Conservation (phyloP, 2,329 filamentous ascomycete genomes). For the Ceratocystis eucalypticola region DNA sequence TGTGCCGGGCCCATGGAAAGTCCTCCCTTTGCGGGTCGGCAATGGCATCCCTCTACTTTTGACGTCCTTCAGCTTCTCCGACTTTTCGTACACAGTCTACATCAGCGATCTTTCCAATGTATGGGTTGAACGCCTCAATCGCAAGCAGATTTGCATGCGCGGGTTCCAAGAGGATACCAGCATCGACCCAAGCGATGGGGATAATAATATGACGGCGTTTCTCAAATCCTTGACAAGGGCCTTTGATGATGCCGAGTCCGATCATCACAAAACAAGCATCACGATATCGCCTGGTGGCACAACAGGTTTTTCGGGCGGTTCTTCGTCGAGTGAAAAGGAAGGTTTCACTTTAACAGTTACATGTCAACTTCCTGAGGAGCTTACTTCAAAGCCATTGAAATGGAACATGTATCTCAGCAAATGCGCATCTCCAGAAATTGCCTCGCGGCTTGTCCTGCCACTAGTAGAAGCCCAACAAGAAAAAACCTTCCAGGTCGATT, state of each 20-base stretch:
- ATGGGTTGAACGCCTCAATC: conserved; percentile 55
- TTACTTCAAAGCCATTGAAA: conserved; percentile 34
- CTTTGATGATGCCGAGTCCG: conserved; percentile 34
- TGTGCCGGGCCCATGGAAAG: conserved; percentile 32
- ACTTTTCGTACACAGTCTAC: conserved; percentile 47
- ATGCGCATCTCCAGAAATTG: conserved; percentile 30
- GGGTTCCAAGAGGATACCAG: conserved; percentile 50
- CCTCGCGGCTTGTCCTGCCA: conserved; percentile 39
- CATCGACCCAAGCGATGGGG: conserved; percentile 59
- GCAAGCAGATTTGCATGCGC: conserved; percentile 47
- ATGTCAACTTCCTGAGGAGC: conserved; percentile 49
- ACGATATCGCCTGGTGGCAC: conserved; percentile 28
- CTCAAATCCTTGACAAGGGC: conserved; percentile 46
- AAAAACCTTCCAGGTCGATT: conserved; percentile 30
- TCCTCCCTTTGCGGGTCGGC: conserved; percentile 32
- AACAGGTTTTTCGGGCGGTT: conserved; percentile 21
- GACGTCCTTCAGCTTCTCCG: conserved; percentile 43
- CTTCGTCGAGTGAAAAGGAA: conserved; percentile 24
- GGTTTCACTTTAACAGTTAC: conserved; percentile 41
- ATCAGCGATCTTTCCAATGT: conserved; percentile 60
- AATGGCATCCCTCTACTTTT: conserved; percentile 45
- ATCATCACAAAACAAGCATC: conserved; percentile 34
- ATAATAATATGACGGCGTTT: conserved; percentile 53
- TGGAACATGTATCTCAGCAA: conserved; percentile 51
- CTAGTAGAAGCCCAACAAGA: conserved; percentile 35